Percentiles rank a stretch among this genome's conserved stretches.
Evolutionary conservation across 2,329 filamentous ascomycete genomes (phyloP).

Genomic region (Aspergillus phoenicis): DNA sequence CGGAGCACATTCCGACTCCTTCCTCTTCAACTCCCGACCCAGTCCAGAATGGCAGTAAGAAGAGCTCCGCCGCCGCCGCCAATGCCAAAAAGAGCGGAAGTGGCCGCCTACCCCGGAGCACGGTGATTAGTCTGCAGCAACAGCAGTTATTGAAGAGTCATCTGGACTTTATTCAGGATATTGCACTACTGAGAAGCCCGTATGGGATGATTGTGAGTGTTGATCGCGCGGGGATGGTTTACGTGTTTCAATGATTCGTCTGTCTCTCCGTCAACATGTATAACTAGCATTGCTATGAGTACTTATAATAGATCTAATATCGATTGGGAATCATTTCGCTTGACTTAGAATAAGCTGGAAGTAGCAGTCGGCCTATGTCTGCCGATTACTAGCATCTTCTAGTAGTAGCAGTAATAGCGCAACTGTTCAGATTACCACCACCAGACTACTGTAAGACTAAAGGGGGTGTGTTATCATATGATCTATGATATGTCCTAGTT

Average conservation of each 20-base stretch:
- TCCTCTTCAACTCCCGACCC: background rate
- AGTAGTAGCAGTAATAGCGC: no score
- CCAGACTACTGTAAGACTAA: no score
- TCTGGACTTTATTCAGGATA: constrained; percentile 82
- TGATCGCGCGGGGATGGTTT: constrained; percentile 85
- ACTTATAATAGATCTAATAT: background rate
- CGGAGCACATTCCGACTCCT: constrained; percentile 60
- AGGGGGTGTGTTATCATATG: no score
- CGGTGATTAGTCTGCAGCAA: constrained; percentile 85
- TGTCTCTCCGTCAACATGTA: background rate
- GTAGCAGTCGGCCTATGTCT: background rate
- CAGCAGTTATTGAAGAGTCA: constrained; percentile 84
- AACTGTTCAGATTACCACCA: no score
- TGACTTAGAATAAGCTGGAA: no score
- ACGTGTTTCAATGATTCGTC: constrained; percentile 64
- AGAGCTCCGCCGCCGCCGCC: no score
- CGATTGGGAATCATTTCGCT: background rate
- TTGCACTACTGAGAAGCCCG: constrained; percentile 83
- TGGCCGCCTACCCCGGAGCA: constrained; percentile 66
- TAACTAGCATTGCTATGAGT: background rate
- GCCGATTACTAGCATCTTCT: background rate
- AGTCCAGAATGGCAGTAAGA: no score
- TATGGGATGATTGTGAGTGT: constrained; percentile 92
- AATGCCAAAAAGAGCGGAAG: constrained; percentile 2
- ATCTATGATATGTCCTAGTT: no score